Conservation (phyloP, 1,284 basidiomycete species). For the Ustilago crameri region DNA sequence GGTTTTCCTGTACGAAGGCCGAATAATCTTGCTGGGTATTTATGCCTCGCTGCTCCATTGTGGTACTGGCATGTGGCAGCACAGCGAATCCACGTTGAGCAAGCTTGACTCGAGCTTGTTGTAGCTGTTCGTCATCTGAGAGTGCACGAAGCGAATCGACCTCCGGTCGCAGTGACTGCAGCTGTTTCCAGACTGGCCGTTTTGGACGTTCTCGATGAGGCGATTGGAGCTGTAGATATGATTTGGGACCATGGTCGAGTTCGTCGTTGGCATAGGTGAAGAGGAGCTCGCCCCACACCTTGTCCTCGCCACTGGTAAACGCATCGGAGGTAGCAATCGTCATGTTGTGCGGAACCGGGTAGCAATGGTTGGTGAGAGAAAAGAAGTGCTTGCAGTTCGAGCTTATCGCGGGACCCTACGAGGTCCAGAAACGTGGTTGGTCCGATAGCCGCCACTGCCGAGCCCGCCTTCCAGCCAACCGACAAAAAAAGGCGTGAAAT, state of each 20-base stretch:
- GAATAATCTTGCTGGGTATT: slow-evolving; percentile 23
- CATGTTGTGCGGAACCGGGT: slow-evolving; percentile 3
- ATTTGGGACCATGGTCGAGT: slow-evolving; percentile 23
- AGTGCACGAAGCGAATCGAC: slow-evolving; percentile 5
- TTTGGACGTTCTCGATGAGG: slow-evolving; percentile 31
- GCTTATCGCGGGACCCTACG: no score
- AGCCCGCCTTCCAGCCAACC: no score
- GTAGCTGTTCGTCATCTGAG: slow-evolving; percentile 8
- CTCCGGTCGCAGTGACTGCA: slow-evolving; percentile 20
- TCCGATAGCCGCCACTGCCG: no score
- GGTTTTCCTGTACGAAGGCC: slow-evolving; percentile 24
- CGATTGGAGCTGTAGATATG: slow-evolving; percentile 18
- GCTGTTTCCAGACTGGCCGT: slow-evolving; percentile 22
- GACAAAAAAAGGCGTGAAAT: no score
- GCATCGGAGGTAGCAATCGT: neutral
- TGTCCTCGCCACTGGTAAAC: neutral
- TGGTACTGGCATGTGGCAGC: slow-evolving; percentile 15
- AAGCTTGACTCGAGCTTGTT: neutral
- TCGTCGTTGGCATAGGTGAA: slow-evolving; percentile 26
- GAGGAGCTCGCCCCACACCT: slow-evolving; percentile 23
- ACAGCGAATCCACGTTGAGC: slow-evolving; percentile 26
- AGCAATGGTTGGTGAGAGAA: neutral
- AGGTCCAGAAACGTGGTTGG: no score
- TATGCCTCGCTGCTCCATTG: slow-evolving; percentile 14
- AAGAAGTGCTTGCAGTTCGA: neutral